A percentile compares a stretch with the other conserved stretches of the same genome.
Conservation (phyloP, 805 yeast species). For the Candida multigemmis region DNA sequence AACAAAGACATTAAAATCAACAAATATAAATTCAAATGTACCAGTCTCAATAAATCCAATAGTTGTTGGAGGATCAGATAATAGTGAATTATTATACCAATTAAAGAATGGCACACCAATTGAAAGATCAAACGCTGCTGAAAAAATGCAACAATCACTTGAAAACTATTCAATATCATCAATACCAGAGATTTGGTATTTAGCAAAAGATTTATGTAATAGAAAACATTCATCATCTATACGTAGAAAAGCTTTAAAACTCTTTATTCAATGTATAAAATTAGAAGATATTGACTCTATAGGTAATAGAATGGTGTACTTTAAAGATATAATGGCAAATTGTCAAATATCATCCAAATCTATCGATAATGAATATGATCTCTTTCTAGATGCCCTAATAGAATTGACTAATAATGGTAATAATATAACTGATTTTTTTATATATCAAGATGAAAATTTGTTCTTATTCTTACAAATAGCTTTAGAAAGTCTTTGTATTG, state of each 20-base stretch:
- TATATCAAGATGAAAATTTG: constrained; percentile 27
- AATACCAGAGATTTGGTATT: constrained; percentile 70
- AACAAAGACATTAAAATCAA: constrained; percentile 25
- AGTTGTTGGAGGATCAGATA: constrained; percentile 32
- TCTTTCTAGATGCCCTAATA: constrained; percentile 38
- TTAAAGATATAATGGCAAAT: constrained; percentile 43
- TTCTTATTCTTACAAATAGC: constrained; percentile 7
- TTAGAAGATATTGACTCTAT: constrained; percentile 42
- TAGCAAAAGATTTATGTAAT: constrained; percentile 46
- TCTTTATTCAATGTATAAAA: constrained; percentile 48
- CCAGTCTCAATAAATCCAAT: constrained; percentile 32
- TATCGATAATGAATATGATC: constrained; percentile 42
- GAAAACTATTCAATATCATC: constrained; percentile 45
- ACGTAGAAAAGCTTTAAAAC: constrained; percentile 38
- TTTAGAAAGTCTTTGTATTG: constrained; percentile 6
- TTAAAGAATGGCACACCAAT: constrained; percentile 27
- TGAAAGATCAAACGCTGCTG: constrained; percentile 41
- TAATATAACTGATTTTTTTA: constrained; percentile 42
- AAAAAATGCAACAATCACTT: constrained; percentile 39
- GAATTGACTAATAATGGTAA: constrained; percentile 44
- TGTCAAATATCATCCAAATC: constrained; percentile 23
- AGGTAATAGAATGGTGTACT: constrained; percentile 45
- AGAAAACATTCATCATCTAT: constrained; percentile 21
- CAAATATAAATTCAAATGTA: constrained; percentile 10
- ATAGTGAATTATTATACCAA: constrained; percentile 28